Base-by-base conservation (phyloP, 352 stramenopile species). In the Globisporangium cystogenes region DNA sequence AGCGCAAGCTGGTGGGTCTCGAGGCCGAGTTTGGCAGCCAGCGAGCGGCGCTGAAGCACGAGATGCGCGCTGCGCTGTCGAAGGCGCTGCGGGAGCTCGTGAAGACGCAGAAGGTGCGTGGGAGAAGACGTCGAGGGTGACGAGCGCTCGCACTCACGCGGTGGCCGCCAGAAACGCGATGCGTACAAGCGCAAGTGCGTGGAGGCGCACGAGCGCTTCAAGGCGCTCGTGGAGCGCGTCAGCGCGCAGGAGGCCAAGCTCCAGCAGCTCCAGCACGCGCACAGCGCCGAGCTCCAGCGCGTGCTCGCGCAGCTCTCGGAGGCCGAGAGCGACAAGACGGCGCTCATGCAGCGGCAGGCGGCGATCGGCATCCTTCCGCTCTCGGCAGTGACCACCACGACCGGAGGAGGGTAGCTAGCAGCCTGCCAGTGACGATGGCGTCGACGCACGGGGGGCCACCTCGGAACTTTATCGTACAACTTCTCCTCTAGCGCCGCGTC, bases 141-240 rank as follows among this genome's bases (percentile, higher is more conserved):
- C 26, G 3, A 29, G 26, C 26, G 26, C 26, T 47, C 8, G 24
- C 8, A 14, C 20, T 24, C 41, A 27, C 41, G 21, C 8, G 6
- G 1, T n/a, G 4, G 3, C 24, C 44, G 0, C 18, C 62, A 87
- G 75, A 91, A 93, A 68, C 71, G 78, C 16, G 77, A 93, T 51
- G 77, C 77, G 26, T 93, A 90, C 61, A 93, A 93, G 41, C 68
- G 70, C 24, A 93, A 90, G 40, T 93, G 82, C 53, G 65, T 93
- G 11, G 75, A 93, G 53, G 72, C 83, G 51, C 82, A 93, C 62
- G 76, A 87, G 49, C 72, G 67, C 20, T 84, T 82, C 68, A 90
- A 93, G 48, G 55, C 64, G 4, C 36, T 87, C 43, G 40, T 72
- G 7, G 55, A 67, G 24, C 75, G 86, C 35, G 58, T 68, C 11